These are phyloP conservation scores for Euryodendron excelsum DNA, from an alignment of 148 eudicot genomes.

Conservation along the genomic window DNA sequence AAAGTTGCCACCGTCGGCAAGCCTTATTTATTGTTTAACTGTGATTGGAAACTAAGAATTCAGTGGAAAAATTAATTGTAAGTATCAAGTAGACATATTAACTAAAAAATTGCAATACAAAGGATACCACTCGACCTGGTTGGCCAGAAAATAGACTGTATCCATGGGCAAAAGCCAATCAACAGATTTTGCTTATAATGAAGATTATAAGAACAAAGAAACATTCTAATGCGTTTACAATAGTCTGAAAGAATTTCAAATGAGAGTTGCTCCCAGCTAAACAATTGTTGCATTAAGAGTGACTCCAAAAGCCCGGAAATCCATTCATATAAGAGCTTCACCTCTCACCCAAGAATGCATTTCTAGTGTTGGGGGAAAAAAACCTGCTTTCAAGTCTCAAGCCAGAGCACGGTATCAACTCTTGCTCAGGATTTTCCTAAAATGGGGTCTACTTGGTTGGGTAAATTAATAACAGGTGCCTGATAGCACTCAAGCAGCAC, in stretches of 20 bases:
- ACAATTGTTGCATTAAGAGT: background rate
- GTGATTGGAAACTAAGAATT: background rate
- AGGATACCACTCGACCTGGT: background rate
- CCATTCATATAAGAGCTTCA: too few relatives aligned
- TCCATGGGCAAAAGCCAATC: background rate
- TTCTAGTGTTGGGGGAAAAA: background rate
- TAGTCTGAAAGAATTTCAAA: background rate
- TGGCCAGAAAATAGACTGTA: background rate
- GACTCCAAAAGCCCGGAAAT: background rate
- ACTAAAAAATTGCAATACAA: background rate
- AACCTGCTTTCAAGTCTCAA: background rate
- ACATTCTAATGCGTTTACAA: background rate
- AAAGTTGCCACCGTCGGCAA: background rate
- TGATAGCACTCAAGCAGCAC: background rate
- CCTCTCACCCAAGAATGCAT: too few relatives aligned
- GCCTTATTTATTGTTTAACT: background rate
- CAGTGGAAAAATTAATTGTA: background rate
- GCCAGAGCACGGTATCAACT: background rate
- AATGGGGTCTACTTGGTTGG: background rate
- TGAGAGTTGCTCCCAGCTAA: background rate
- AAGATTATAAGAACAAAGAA: background rate
- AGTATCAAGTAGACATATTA: background rate
- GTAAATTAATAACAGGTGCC: background rate
- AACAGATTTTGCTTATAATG: background rate
- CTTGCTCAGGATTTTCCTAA: background rate